Evolutionary conservation across 2,329 filamentous ascomycete genomes (phyloP), one percentile per base, ranked within the genome.

Genomic region (Apiospora koreana): DNA sequence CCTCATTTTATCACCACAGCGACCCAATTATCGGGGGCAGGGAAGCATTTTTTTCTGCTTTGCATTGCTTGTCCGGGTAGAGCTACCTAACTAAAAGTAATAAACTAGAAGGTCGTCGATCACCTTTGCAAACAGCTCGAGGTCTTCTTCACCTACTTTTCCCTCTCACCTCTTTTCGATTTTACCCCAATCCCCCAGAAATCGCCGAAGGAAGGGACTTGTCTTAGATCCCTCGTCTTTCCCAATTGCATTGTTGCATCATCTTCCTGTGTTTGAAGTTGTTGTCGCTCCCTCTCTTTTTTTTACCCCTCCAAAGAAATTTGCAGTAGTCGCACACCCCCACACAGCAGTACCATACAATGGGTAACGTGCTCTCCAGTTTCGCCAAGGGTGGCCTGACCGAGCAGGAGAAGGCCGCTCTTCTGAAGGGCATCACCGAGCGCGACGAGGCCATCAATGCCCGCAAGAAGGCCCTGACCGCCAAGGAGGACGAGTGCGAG

Each of bases 351-450:
- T 43, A 35, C 69, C 62, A 69, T 72, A 62, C 75, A 68, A 83
- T 83, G 81, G 81, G 81, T 75, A 80, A 81, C 76, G 81, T 82
- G 72, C 78, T 84, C 72, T 81, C 79, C 73, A 79, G 78, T 70
- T 80, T 83, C 74, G 77, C 79, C n/a, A 76, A 75, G 72, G 79
- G 78, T 75, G 80, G 79, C 74, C 69, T 81, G 64, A 77, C 77
- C 73, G 78, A 80, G 75, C 74, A 77, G 35, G 78, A 79, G 69
- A 74, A 74, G 50, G 73, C 76, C 12, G 76, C 76, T 58, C 77
- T 82, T 65, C 80, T 82, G 75, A 79, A 80, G 75, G 79, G 81
- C 74, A 78, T 83, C 48, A 78, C 78, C 74, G 82, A 83, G 73
- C 76, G 78, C 50, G 79, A 81, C 69, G 79, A 81, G 69, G 81